A percentile compares a stretch with the other conserved stretches of the same genome.
Conservation (phyloP, 2,329 filamentous ascomycete species). For the Hymenotorrendiella dingleyae region DNA sequence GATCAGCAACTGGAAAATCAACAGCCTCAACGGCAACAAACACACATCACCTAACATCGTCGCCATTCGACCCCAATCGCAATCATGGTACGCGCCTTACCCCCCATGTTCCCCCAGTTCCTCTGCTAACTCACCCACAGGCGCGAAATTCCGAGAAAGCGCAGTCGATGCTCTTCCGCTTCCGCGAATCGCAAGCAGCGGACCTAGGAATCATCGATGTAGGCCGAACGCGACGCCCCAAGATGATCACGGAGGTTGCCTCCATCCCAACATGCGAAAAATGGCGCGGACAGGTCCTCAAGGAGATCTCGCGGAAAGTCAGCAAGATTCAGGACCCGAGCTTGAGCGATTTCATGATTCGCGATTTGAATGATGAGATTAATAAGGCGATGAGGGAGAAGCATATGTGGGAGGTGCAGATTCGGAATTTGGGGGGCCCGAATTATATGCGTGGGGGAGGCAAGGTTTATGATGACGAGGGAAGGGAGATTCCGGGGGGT, state of each 20-base stretch:
- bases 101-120: neutral
- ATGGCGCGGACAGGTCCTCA: constrained; percentile 96
- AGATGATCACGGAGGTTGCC: constrained; percentile 80
- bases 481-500: constrained; percentile 53
- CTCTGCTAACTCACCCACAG: constrained; percentile 38
- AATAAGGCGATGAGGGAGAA: constrained; percentile 99
- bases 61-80: constrained; percentile 5
- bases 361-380: constrained; percentile 98
- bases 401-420: constrained; percentile 98
- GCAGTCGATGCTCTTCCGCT: constrained; percentile 99
- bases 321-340: constrained; percentile 88
- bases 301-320: constrained; percentile 95
- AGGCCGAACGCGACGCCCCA: constrained; percentile 81
- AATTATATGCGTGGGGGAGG: constrained; percentile 64
- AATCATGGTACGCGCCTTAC: constrained; percentile 25
- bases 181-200: constrained; percentile 93
- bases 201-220: constrained; percentile 95
- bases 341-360: constrained; percentile 93
- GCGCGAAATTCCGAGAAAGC: constrained; percentile 97
- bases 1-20: too few species aligned
- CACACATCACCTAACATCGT: neutral
- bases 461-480: constrained; percentile 48
- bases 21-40: neutral
- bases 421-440: constrained; percentile 88
- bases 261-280: constrained; percentile 86